A percentile compares a stretch with the other conserved stretches of the same genome.
Evolutionary conservation across 192 early-diverging fungal genomes (phyloP).

Genomic region (Podila horticola): DNA sequence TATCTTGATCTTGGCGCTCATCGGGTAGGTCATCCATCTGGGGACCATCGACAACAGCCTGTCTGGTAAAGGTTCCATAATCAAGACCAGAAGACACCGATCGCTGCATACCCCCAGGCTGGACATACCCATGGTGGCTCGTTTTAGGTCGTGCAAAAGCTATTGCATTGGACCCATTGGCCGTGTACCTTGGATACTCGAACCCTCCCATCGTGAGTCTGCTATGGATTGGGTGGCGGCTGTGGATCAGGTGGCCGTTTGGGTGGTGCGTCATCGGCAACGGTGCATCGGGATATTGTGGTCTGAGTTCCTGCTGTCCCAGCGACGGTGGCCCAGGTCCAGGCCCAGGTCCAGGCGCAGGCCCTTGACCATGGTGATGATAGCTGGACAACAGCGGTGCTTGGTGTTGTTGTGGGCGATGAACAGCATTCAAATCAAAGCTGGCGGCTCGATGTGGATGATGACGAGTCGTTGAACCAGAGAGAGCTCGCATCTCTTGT

Average conservation of each 20-base stretch:
- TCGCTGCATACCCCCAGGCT: background rate
- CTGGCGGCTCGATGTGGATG: background rate
- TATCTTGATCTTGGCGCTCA: no score
- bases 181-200: no score
- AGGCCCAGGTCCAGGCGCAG: background rate
- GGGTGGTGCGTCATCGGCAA: background rate
- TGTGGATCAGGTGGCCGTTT: conserved; percentile 14
- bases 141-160: background rate
- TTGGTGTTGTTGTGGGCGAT: background rate
- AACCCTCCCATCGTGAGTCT: conserved; percentile 1
- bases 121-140: background rate
- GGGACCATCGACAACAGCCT: background rate
- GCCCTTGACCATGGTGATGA: no score
- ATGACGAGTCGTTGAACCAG: background rate
- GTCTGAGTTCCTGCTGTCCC: background rate
- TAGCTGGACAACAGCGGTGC: background rate
- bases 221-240: conserved; percentile 9
- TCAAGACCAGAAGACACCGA: background rate
- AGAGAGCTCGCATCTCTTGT: background rate
- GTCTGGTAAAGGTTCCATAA: background rate
- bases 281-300: background rate
- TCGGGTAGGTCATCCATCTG: no score
- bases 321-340: background rate
- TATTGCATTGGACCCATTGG: background rate
- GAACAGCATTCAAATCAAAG: background rate